Percentiles rank a stretch among this genome's conserved stretches.
Conservation (phyloP, 2,329 filamentous ascomycete genomes). For the Verticillium klebahnii region DNA sequence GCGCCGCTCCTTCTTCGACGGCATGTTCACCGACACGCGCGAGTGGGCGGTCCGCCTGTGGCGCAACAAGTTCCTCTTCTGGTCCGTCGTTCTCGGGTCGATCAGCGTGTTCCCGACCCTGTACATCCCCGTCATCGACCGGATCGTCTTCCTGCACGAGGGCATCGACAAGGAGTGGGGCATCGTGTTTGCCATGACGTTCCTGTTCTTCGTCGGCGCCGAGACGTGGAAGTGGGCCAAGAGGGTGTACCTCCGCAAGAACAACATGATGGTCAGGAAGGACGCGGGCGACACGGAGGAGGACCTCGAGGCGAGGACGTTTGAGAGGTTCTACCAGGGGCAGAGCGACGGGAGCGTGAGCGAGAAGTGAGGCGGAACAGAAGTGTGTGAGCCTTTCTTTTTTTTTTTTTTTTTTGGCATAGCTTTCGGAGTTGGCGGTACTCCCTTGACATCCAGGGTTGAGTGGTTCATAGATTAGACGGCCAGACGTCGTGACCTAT, state of each 20-base stretch:
- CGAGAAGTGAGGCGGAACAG: neutral
- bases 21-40: constrained; percentile 35
- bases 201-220: constrained; percentile 57
- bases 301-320: constrained; percentile 1
- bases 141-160: constrained; percentile 60
- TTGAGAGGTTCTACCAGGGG: constrained; percentile 1
- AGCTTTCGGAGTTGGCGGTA: no score
- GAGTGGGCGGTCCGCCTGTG: constrained; percentile 54
- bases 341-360: neutral
- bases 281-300: constrained; percentile 1
- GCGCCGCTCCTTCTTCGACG: constrained; percentile 61
- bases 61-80: constrained; percentile 50
- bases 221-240: constrained; percentile 67
- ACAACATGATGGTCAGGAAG: constrained; percentile 4
- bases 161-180: constrained; percentile 67
- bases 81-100: constrained; percentile 46
- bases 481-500: no score
- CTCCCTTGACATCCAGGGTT: no score
- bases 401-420: no score
- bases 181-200: constrained; percentile 48
- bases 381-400: no score
- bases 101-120: constrained; percentile 54
- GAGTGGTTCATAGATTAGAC: no score
- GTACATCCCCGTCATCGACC: constrained; percentile 66
- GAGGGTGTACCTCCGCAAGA: constrained; percentile 44